Evolutionary conservation across 2,329 filamentous ascomycete genomes (phyloP), one percentile per base, ranked within the genome.

Genomic region (Fusarium brachygibbosum): DNA sequence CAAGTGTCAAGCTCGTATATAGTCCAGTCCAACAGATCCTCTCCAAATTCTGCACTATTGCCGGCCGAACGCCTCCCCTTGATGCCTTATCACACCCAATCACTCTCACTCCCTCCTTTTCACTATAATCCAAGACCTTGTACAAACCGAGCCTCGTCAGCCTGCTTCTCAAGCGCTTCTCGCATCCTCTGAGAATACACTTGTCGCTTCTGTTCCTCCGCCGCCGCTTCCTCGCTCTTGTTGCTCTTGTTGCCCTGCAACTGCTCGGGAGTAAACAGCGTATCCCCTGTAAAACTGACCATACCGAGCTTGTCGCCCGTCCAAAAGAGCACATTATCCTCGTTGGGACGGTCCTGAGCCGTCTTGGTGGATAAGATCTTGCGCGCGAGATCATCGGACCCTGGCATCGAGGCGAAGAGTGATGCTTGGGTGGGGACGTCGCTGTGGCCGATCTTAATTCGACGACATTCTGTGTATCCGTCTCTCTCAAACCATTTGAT

Each of bases 401-500:
- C 85, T 14, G 81, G 83, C 82, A 82, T 84, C 31, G 79, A 83
- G 28, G 79, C 82, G 75, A 87, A 89, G 28, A 87, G 80, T 12
- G 84, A 87, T 11, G 79, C 77, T 11, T 81, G 80, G 42, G 81
- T 80, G 28, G 80, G 76, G 48, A 78, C 74, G 63, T 87, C 84
- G 72, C 85, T 86, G 61, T 87, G 83, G 3, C 88, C 87, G 29
- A 90, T 85, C 69, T 81, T 84, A 65, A 84, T 81, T 66, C 81
- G 79, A 50, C 87, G 82, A 41, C 86, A 85, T 70, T 90, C 87
- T 8, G 87, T 89, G 63, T 85, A 83, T 1, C 92, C 94, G 75
- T 98, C 93, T 35, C 94, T 86, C 79, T 98, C 95, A 44, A 97
- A 88, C 94, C 95, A 98, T 77, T 93, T 95, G 67, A 98, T 79